These are phyloP conservation scores for Nemania sp. DNA, from an alignment of 2,329 filamentous ascomycete genomes.

Conservation along the genomic window DNA sequence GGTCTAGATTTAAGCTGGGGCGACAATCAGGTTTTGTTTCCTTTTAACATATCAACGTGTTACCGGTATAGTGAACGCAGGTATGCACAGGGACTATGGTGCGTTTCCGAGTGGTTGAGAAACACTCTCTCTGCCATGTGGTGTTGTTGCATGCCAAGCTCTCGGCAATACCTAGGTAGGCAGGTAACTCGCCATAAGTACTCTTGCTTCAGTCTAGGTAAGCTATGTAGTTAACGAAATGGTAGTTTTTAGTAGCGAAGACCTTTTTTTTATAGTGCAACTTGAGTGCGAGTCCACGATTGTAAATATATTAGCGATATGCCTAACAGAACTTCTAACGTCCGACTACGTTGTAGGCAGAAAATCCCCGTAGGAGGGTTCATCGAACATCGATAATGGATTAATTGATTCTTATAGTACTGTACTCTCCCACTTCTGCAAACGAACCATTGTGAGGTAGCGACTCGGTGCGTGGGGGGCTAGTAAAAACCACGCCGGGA, in stretches of 20 bases:
- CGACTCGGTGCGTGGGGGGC: conserved; percentile 2
- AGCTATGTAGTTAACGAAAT: conserved; percentile 1
- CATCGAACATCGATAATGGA: background rate
- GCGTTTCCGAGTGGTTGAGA: conserved; percentile 34
- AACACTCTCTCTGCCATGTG: conserved; percentile 27
- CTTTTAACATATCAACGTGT: background rate
- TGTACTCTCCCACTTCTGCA: background rate
- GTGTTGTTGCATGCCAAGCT: conserved; percentile 36
- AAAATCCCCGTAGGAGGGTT: background rate
- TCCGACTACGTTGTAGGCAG: background rate
- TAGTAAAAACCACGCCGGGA: background rate
- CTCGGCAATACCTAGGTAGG: conserved; percentile 25
- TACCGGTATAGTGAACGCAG: conserved; percentile 4
- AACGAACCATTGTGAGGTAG: background rate
- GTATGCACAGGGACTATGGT: conserved; percentile 29
- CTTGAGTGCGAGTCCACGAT: background rate
- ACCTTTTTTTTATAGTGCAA: conserved; percentile 6
- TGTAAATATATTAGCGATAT: background rate
- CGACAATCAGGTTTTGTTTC: background rate
- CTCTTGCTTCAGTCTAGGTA: conserved; percentile 16
- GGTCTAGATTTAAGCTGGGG: conserved; percentile 11
- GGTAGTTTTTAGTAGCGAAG: conserved; percentile 13
- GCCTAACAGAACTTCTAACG: background rate
- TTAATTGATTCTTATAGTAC: background rate
- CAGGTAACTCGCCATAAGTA: conserved; percentile 11